Evolutionary conservation across 495 filamentous ascomycete genomes (phyloP).

Genomic region (Trichocladium uniseriatum): DNA sequence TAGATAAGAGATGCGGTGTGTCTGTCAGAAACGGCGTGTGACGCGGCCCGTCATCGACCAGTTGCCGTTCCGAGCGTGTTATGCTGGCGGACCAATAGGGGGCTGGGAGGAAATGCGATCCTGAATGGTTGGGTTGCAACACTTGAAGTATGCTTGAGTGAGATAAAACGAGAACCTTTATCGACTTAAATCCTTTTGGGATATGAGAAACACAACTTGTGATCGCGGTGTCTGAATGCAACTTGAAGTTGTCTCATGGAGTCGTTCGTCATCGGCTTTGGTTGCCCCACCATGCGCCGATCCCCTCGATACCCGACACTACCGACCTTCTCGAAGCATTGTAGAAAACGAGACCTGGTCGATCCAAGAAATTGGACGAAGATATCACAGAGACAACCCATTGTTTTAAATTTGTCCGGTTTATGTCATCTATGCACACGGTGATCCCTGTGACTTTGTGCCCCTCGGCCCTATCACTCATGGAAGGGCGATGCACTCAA

Average conservation of each 20-base stretch:
- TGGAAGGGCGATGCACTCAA: slow-evolving; percentile 76
- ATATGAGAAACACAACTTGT: no score
- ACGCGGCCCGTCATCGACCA: no score
- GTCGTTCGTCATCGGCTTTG: background rate
- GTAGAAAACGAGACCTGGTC: no score
- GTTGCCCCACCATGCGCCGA: background rate
- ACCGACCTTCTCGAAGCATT: background rate
- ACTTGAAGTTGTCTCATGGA: background rate
- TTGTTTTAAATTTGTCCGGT: background rate
- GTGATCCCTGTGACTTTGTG: background rate
- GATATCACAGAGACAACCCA: background rate
- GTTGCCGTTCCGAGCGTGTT: no score
- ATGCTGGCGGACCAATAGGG: no score
- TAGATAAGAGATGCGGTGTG: no score
- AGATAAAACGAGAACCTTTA: background rate
- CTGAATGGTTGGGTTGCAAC: no score
- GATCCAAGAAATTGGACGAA: no score
- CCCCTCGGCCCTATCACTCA: slow-evolving; percentile 22
- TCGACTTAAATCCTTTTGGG: no score
- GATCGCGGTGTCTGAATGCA: background rate
- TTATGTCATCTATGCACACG: slow-evolving; percentile 3
- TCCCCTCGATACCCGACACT: background rate
- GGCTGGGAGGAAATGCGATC: no score
- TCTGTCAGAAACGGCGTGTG: no score
- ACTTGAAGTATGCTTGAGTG: no score